A percentile compares a stretch with the other conserved stretches of the same genome.
Conservation (phyloP, 225 moss, liverwort and hornwort species). For the Takakia lepidozioides region DNA sequence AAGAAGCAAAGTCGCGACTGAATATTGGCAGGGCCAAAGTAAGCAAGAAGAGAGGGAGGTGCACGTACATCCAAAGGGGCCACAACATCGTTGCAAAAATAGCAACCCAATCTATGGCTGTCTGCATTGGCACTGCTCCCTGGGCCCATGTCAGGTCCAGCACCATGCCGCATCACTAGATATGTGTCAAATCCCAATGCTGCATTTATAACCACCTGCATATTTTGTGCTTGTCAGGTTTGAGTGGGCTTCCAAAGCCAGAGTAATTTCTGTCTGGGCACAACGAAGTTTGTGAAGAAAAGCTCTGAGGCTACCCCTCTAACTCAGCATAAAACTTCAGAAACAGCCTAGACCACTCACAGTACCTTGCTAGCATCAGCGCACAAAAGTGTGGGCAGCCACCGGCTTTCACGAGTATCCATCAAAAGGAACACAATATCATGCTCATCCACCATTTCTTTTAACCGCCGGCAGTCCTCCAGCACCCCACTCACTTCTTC, state of each 20-base stretch:
- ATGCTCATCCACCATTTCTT: conserved; percentile 73
- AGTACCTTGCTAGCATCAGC: conserved; percentile 90
- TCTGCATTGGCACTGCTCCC: conserved; percentile 25
- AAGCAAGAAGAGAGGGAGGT: too few species aligned
- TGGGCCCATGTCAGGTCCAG: conserved; percentile 39
- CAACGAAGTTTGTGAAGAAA: too few species aligned
- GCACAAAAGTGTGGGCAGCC: conserved; percentile 92
- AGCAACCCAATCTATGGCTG: conserved; percentile 73
- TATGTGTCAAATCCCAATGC: conserved; percentile 95
- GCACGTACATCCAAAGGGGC: conserved; percentile 88
- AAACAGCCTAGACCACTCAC: too few species aligned
- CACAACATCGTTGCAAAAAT: conserved; percentile 98
- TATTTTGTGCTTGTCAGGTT: too few species aligned
- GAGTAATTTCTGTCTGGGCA: too few species aligned
- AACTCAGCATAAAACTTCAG: too few species aligned
- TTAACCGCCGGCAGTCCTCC: conserved; percentile 58
- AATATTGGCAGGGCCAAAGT: background rate
- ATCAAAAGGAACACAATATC: conserved; percentile 84
- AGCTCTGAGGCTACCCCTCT: too few species aligned
- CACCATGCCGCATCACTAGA: conserved; percentile 97
- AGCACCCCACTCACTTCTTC: conserved; percentile 56
- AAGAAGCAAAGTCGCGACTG: too few species aligned
- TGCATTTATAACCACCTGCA: conserved; percentile 91
- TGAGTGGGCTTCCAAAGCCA: too few species aligned
- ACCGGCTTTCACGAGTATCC: conserved; percentile 97